Evolutionary conservation across 164 flowering plant genomes (phyloP), one percentile per base, ranked within the genome.

Genomic region (Saururus chinensis): DNA sequence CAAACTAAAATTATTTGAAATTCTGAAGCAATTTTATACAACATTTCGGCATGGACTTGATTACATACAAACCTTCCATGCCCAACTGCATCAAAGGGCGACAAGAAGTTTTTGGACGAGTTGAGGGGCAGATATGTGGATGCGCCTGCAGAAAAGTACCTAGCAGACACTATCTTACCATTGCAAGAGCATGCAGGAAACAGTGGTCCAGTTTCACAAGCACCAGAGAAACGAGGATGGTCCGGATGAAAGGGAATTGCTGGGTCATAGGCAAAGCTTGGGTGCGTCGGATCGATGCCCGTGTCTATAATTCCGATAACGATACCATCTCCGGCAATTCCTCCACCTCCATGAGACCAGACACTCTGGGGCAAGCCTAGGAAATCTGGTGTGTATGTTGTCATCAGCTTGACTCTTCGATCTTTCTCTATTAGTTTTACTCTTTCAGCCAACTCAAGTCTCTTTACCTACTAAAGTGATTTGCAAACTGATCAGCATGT

Each of bases 51-150:
- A n/a, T n/a, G n/a, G n/a, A n/a, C n/a, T n/a, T n/a, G n/a, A n/a
- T n/a, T n/a, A n/a, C n/a, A 41, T 0, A 17, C 40, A 9, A 67
- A 92, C 98, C 97, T 89, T 56, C 99, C 99, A 73, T 90, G 99
- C 17, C 99, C 99, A 64, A 68, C 89, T 40, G 82, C 92, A 75
- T 93, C 99, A 74, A 79, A 82, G 19, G 98, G 97, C 9, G 99
- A 93, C 23, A 83, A 80, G 58, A 82, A 73, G 65, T 90, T 92
- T 14, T 71, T 65, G 0, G 92, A 79, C 40, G 79, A 12, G 64
- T 93, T 85, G 24, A 90, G 86, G 56, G 75, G 24, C 11, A 75
- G 72, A 23, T 60, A 66, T 0, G 95, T 82, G 66, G 76, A 71
- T 70, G 96, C 99, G 30, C 96, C 97, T 21, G 85, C 89, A 9